Conservation (phyloP, 2,329 filamentous ascomycete genomes). For the Aspergillus sp. region DNA sequence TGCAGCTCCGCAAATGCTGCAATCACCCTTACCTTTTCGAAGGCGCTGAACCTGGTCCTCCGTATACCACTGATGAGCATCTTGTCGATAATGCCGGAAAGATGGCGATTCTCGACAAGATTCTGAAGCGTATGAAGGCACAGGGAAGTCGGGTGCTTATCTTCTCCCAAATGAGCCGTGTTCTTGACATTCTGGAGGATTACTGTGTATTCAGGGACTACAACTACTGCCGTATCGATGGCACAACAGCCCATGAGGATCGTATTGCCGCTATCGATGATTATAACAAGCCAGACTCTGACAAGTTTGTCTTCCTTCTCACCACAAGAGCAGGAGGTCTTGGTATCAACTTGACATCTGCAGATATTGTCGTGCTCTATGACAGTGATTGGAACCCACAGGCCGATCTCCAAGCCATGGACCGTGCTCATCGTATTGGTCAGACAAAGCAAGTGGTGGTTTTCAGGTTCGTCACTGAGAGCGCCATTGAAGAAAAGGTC, state of each 20-base stretch:
- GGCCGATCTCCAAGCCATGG: slow-evolving; percentile 97
- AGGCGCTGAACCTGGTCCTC: slow-evolving; percentile 91
- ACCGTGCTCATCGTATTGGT: slow-evolving; percentile 94
- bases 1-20: slow-evolving; percentile 98
- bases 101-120: slow-evolving; percentile 93
- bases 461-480: slow-evolving; percentile 95
- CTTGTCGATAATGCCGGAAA: slow-evolving; percentile 90
- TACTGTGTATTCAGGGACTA: slow-evolving; percentile 95
- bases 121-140: slow-evolving; percentile 74
- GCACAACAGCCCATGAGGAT: slow-evolving; percentile 93
- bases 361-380: slow-evolving; percentile 93
- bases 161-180: slow-evolving; percentile 98
- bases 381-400: slow-evolving; percentile 99
- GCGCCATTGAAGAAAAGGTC: slow-evolving; percentile 97
- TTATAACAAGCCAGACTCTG: slow-evolving; percentile 92
- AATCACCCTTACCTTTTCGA: slow-evolving; percentile 98
- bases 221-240: slow-evolving; percentile 96
- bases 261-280: slow-evolving; percentile 97
- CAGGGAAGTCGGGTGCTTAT: slow-evolving; percentile 95
- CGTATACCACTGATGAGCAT: slow-evolving; percentile 97
- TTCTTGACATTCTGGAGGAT: slow-evolving; percentile 94
- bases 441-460: slow-evolving; percentile 98
- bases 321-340: slow-evolving; percentile 94
- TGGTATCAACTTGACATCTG: slow-evolving; percentile 91
- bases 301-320: slow-evolving; percentile 93